Percentiles rank a stretch among this genome's conserved stretches.
Conservation (phyloP, 345 rosid genomes). For the Sisymbrium altissimum region DNA sequence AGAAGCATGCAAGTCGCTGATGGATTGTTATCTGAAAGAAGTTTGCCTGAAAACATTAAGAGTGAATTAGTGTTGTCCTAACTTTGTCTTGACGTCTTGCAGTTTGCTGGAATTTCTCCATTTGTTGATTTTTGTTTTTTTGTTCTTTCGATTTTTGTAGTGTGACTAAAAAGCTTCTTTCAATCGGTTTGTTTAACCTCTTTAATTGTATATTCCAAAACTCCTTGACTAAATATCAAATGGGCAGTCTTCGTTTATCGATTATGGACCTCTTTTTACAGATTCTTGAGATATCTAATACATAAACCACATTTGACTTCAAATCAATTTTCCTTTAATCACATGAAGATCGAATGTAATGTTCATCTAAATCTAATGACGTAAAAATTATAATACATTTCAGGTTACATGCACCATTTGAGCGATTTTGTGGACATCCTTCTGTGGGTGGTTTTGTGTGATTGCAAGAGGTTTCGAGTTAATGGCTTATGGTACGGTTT, state of each 20-base stretch:
- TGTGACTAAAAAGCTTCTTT: not conserved
- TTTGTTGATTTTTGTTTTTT: too few relatives aligned
- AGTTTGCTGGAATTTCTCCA: not conserved
- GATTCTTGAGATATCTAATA: not conserved
- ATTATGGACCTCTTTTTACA: not conserved
- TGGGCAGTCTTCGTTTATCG: not conserved
- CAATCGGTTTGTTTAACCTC: not conserved
- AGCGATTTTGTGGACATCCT: too few relatives aligned
- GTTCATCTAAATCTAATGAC: too few relatives aligned
- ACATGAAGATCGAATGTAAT: too few relatives aligned
- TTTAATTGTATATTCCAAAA: not conserved
- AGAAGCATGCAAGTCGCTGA: not conserved
- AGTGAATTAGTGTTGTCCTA: not conserved
- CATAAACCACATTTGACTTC: not conserved
- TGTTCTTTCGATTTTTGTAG: not conserved
- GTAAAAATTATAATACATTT: too few relatives aligned
- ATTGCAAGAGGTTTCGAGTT: too few relatives aligned
- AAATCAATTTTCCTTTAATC: not conserved
- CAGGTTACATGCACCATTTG: too few relatives aligned
- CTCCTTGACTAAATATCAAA: not conserved
- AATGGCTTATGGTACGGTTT: too few relatives aligned
- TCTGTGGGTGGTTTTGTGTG: too few relatives aligned
- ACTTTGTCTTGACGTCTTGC: not conserved
- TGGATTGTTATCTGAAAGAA: not conserved
- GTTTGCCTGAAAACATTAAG: not conserved